phyloP scores from a whole-genome alignment of 768 basidiomycete genomes.

The Serendipita indica region DNA sequence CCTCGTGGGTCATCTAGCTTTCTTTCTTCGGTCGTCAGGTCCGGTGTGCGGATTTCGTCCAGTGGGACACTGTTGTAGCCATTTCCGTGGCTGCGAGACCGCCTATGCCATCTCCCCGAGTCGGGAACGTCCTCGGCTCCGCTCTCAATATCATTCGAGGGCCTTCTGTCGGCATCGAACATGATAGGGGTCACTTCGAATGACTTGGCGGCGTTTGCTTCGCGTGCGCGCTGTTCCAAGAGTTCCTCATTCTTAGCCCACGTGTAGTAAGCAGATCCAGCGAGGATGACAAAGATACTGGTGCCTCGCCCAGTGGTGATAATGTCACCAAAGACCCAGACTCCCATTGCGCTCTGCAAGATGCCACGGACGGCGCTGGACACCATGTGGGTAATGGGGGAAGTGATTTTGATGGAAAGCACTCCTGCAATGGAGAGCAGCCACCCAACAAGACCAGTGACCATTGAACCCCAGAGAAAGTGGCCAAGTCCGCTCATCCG shows the following conservation, averaged over 20 bases:
- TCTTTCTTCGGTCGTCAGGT: neutral
- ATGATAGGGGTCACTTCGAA: neutral
- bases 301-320: constrained; percentile 65
- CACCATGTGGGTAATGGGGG: constrained; percentile 95
- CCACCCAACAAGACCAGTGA: constrained; percentile 82
- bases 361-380: constrained; percentile 93
- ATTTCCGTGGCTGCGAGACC: neutral
- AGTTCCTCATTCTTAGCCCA: constrained; percentile 68
- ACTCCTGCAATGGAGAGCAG: constrained; percentile 87
- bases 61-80: neutral
- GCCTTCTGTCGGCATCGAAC: neutral
- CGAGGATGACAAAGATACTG: constrained; percentile 67
- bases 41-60: neutral
- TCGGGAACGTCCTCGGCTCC: neutral
- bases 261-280: constrained; percentile 73
- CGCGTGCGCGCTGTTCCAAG: neutral
- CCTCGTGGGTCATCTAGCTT: neutral
- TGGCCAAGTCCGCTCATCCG: constrained; percentile 66
- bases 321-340: constrained; percentile 67
- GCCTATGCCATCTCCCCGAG: neutral
- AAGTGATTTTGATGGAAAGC: constrained; percentile 92
- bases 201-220: neutral
- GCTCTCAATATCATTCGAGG: neutral
- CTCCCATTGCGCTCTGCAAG: constrained; percentile 69
- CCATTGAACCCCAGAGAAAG: constrained; percentile 43